Evolutionary conservation across 1,284 basidiomycete species (phyloP), one percentile per base, ranked within the genome.

Genomic region (Malassezia nana): DNA sequence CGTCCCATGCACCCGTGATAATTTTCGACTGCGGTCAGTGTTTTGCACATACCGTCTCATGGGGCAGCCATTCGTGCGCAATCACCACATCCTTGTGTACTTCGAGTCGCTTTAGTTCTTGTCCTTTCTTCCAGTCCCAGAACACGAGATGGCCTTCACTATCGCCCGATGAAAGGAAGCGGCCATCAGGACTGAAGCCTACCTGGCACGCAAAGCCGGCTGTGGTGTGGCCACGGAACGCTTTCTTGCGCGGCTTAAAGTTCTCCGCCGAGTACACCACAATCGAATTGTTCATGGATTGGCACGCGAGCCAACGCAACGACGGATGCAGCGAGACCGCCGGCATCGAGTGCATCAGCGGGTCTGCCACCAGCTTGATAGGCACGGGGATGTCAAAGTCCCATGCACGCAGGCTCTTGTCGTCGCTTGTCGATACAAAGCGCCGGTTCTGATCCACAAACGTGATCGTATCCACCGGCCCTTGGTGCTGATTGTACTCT

Each of bases 261-360:
- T 77, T 77, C 74, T 98, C 92, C 16, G 92, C 87, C 68, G 87
- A 89, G 76, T 94, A 99, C 50, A 98, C 84, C 22, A 95, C 79
- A 69, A 99, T 91, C 76, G 96, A 91, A 75, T 98, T 98, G 77
- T 99, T 94, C 61, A 98, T 81, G 22, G 89, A 94, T 75, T 98
- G 94, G 15, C 87, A 89, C 15, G 91, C 91, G 61, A 99, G 85
- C 79, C 90, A 96, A 79, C 94, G 94, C 71, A 85, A 86, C 55
- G 83, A 89, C 9, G 94, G 94, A 75, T 95, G 89, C 28, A 91
- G 77, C 8, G 89, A 88, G 32, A 96, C 91, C 15, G 92, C 87
- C 10, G 94, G 94, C 91, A 99, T 96, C 30, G 89, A 94, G 77
- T 99, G 91, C 94, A 99, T 98, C 72, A 89, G 85, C 8, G 94